Evolutionary conservation across 805 yeast species (phyloP), one percentile per base, ranked within the genome.

Genomic region (Saturnispora kantuleensis): DNA sequence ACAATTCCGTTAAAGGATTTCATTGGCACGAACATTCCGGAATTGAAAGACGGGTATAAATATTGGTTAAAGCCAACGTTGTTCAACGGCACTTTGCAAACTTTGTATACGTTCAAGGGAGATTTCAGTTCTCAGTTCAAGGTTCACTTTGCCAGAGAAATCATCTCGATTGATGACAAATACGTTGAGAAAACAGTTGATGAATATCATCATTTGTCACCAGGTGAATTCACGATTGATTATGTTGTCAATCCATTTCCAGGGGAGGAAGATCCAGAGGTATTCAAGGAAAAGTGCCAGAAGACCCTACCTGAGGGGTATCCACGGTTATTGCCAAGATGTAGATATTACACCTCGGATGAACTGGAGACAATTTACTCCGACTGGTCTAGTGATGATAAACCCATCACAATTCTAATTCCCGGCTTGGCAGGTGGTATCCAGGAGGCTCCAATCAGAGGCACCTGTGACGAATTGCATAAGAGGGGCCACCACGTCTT

Each of bases 371-470:
- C 42, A 2, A 42, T 70, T 3, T 55, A 67, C 34, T 53, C 56
- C 3, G 55, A 56, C 8, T 60, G 66, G 65, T 47, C 30, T 4
- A 52, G 56, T 2, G 69, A 69, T 45, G 58, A 66, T 9, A 69
- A 68, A 48, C 89, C 89, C 4, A 65, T 84, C 39, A 67, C 79
- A 16, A 65, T 84, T 30, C 74, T 81, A 8, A 62, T 73, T 40
- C 90, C 84, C 55, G 94, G 93, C 2, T 66, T 84, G 33, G 81
- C 84, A 26, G 90, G 93, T 47, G 94, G 94, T 1, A 78, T 86
- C 12, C 84, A 79, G 53, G 93, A 84, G 58, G 77, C 84, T 16
- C 79, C 79, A 46, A 74, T 83, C 39, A 69, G 87, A 50, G 72
- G 81, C 8, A 64, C 78, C 33, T 62, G 76, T 32, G 63, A 65